Evolutionary conservation across 805 yeast genomes (phyloP), one percentile per base, ranked within the genome.

Genomic region (Dipodascopsis tothii): DNA sequence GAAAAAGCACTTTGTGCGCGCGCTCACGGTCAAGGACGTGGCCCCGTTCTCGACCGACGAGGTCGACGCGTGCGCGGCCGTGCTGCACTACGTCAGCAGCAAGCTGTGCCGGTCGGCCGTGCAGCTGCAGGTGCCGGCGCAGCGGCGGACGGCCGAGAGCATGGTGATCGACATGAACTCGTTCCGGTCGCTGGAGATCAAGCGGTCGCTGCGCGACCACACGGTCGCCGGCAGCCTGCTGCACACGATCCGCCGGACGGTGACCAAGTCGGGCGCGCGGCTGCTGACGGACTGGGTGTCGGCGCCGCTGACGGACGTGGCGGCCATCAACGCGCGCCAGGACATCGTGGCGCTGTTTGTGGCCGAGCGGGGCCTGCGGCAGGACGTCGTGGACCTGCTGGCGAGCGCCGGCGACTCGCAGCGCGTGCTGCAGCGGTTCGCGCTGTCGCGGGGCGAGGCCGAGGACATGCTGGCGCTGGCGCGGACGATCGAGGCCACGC

Each of bases 111-210:
- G 74, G 18, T 65, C 78, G 2, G 67, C 73, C 4, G 69, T 81
- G 5, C 74, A 77, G 40, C 70, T 88, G 23, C 82, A 80, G 43
- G 57, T 77, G 1, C 98, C 98, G 0, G 65, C 69, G 18, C 70
- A 77, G 40, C 75, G 78, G 37, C 56, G 70, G 43, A 71, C 77
- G 5, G 65, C 68, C 3, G 64, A 73, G 3, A 68, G 73, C 14
- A 72, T 90, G 74, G 84, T 81, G 46, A 81, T 90, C 58, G 97
- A 90, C 57, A 70, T 90, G 0, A 65, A 88, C 44, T 84, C 94
- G 0, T 69, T 84, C 14, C 79, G 79, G 37, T 85, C 90, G 3
- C 47, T 57, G 27, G 60, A 57, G 44, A 52, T 57, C 21, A 45
- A 52, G 22, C 46, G 37, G 32, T 51, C 60, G 5, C 25, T 57